A percentile compares a stretch with the other conserved stretches of the same genome.
Evolutionary conservation across 768 basidiomycete species (phyloP).

Genomic region (Russula brevipes): DNA sequence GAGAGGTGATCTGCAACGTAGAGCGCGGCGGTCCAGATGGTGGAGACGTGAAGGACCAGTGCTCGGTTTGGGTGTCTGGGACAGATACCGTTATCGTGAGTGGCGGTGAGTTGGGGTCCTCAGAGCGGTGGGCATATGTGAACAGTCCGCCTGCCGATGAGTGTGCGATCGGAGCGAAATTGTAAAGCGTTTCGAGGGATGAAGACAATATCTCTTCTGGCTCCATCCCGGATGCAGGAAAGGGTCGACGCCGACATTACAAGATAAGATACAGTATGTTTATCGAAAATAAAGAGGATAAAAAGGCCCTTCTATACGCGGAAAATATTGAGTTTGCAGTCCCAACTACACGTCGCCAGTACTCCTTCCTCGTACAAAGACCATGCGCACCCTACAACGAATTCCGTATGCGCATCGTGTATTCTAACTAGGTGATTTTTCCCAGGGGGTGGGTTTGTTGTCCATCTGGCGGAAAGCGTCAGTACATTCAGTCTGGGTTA

Average conservation of each 20-base stretch:
- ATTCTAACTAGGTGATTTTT: slow-evolving; percentile 57
- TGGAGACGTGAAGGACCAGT: slow-evolving; percentile 78
- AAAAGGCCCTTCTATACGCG: slow-evolving; percentile 35
- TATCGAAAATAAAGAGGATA: neutral
- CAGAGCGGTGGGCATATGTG: slow-evolving; percentile 36
- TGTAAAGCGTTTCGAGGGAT: slow-evolving; percentile 59
- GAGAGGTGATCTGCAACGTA: slow-evolving; percentile 63
- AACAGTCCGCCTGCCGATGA: slow-evolving; percentile 52
- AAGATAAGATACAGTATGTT: neutral
- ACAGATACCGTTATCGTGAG: slow-evolving; percentile 43
- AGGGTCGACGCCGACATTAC: no score
- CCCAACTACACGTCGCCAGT: slow-evolving; percentile 90
- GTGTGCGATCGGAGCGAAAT: slow-evolving; percentile 53
- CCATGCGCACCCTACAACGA: slow-evolving; percentile 89
- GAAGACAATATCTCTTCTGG: slow-evolving; percentile 66
- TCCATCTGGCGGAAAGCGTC: slow-evolving; percentile 49
- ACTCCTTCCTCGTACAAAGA: slow-evolving; percentile 86
- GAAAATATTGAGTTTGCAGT: slow-evolving; percentile 76
- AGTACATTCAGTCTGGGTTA: neutral
- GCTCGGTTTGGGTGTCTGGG: slow-evolving; percentile 60
- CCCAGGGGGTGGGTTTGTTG: slow-evolving; percentile 50
- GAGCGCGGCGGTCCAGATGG: slow-evolving; percentile 66
- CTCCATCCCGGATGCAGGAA: slow-evolving; percentile 25
- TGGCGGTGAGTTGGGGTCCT: neutral
- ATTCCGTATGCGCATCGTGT: slow-evolving; percentile 89